These are phyloP conservation scores for Graphilbum fragrans DNA, from an alignment of 2,329 filamentous ascomycete species.

Conservation along the genomic window DNA sequence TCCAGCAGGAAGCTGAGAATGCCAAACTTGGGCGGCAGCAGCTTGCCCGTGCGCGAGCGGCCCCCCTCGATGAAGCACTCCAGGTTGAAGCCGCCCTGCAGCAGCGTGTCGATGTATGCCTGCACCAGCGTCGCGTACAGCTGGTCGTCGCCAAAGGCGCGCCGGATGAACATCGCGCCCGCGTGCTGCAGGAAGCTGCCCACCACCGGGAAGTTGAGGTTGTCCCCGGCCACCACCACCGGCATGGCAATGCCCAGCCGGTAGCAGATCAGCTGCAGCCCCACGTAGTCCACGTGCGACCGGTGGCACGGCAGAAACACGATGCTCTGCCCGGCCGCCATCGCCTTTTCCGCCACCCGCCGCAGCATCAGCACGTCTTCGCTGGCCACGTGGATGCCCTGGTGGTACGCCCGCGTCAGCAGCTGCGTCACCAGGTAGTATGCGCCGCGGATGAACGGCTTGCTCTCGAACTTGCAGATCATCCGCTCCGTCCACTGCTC, in stretches of 20 bases:
- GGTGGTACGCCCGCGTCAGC: slow-evolving; percentile 85
- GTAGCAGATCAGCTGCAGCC: slow-evolving; percentile 90
- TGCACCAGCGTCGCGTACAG: slow-evolving; percentile 91
- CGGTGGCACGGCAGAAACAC: slow-evolving; percentile 92
- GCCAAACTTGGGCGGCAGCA: slow-evolving; percentile 88
- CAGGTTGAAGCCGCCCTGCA: slow-evolving; percentile 86
- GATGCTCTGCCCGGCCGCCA: slow-evolving; percentile 83
- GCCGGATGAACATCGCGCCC: slow-evolving; percentile 93
- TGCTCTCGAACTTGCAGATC: slow-evolving; percentile 99
- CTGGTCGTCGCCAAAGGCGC: slow-evolving; percentile 84
- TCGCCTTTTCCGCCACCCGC: slow-evolving; percentile 70
- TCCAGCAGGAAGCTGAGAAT: slow-evolving; percentile 88
- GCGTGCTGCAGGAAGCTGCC: slow-evolving; percentile 87
- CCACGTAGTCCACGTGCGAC: slow-evolving; percentile 94
- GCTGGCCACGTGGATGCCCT: slow-evolving; percentile 92
- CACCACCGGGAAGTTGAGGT: slow-evolving; percentile 85
- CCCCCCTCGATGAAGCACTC: slow-evolving; percentile 98
- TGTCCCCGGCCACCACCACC: slow-evolving; percentile 89
- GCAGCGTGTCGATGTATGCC: slow-evolving; percentile 82
- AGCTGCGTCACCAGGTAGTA: slow-evolving; percentile 86
- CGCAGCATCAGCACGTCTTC: slow-evolving; percentile 80
- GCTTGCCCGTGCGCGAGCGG: slow-evolving; percentile 82
- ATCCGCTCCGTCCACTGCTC: slow-evolving; percentile 84
- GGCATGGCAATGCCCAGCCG: slow-evolving; percentile 79
- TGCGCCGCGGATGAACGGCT: slow-evolving; percentile 78